Base-by-base conservation (phyloP, 2,329 filamentous ascomycete genomes). In the Apiospora koreana region DNA sequence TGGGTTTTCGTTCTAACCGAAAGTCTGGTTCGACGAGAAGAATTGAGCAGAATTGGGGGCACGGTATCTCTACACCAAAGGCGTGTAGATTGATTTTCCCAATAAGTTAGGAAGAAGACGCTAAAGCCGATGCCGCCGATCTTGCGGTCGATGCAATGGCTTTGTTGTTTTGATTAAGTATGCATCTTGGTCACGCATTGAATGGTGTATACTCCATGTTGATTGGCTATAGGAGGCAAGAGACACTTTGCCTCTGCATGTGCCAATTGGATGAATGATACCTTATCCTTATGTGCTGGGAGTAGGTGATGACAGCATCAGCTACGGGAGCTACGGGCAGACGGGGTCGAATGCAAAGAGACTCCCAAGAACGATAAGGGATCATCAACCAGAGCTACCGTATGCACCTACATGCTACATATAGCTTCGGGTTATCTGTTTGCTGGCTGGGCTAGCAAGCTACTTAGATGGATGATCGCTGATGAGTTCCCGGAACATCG, bases 111-210 rank as follows among this genome's bases (percentile, higher is more conserved):
- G 41, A 23, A 28, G 10, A 38, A 62, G 54, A 62, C 31, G 10
- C 10, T 62, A 62, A 62, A n/a, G 54, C 54, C 54, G 54, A 62
- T 38, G 54, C 38, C 54, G 54, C 54, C 54, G 54, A 62, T 62
- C 54, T 38, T 62, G 12, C 35, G 31, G 28, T 38, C 54, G 54
- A 62, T n/a, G 54, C 25, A 54, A 54, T 54, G 23, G 23, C 28
- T 35, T 35, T 58, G 28, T 58, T 62, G 28, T 62, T 38, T 62
- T 62, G 28, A 62, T 62, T 62, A 35, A 35, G 50, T 62, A 38
- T 62, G 54, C 54, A 62, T 62, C 54, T 62, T 21, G 28, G 31
- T 62, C 54, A 62, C 31, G 31, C 31, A 62, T 38, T 10, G 4
- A 62, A 31, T 38, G 54, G 54, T 23, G 31, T 62, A 38, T 62